These are phyloP conservation scores for Dactylellina sp. DNA, from an alignment of 2,329 filamentous ascomycete genomes.

Conservation along the genomic window DNA sequence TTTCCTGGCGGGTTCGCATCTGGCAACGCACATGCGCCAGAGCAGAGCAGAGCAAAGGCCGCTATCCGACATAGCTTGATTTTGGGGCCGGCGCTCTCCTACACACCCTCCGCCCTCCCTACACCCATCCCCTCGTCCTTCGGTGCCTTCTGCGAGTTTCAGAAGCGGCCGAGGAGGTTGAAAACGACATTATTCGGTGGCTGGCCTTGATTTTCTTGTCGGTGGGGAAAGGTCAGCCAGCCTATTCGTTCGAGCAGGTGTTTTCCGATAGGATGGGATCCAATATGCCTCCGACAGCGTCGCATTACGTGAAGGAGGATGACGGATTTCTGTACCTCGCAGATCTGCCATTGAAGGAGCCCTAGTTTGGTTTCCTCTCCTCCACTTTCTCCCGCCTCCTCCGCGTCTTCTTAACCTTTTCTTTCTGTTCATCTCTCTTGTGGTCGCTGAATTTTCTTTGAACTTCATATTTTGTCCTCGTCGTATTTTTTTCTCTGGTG, in stretches of 20 bases:
- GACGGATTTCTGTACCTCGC: slow-evolving; percentile 47
- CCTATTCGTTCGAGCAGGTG: no score
- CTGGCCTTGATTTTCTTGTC: slow-evolving; percentile 33
- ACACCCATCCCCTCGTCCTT: background rate
- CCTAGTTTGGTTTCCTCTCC: slow-evolving; percentile 4
- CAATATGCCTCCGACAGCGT: no score
- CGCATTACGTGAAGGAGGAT: slow-evolving; percentile 20
- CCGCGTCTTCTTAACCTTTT: slow-evolving; percentile 30
- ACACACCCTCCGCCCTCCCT: slow-evolving; percentile 6
- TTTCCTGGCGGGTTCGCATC: background rate
- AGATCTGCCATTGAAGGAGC: slow-evolving; percentile 40
- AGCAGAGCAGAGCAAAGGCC: slow-evolving; percentile 27
- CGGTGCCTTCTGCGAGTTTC: background rate
- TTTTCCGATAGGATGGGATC: no score
- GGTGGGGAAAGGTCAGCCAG: background rate
- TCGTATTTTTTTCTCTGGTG: slow-evolving; percentile 7
- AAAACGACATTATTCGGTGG: slow-evolving; percentile 30
- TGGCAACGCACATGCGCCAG: slow-evolving; percentile 3
- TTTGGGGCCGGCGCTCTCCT: slow-evolving; percentile 11
- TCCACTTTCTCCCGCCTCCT: slow-evolving; percentile 30
- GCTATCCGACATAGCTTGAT: slow-evolving; percentile 32
- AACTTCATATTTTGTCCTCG: background rate
- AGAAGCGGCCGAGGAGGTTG: background rate
- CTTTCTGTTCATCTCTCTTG: slow-evolving; percentile 7
- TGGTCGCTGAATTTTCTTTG: slow-evolving; percentile 1